Evolutionary conservation across 495 filamentous ascomycete species (phyloP), one percentile per base, ranked within the genome.

Genomic region (Penicillium goetzii): DNA sequence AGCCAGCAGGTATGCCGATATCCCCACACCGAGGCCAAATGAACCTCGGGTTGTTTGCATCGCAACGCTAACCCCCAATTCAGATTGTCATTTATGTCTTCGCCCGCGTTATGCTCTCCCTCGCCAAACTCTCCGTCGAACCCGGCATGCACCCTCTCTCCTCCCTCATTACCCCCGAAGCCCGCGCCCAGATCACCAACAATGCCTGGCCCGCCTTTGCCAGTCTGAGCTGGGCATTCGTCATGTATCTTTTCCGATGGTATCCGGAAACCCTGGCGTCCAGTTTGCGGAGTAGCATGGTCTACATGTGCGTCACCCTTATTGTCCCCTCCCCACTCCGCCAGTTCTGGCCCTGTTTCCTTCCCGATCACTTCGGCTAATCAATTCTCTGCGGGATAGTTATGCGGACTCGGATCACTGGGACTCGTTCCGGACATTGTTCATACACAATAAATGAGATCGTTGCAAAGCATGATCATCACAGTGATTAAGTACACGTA

Each of bases 11-110:
- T 83, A 75, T 59, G 74, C 52, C 33, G 4, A 41, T 25, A 54
- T 50, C 49, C 40, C 30, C 45, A 52, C 30, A 43, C 33, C 36
- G 28, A 57, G 32, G 41, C 28, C 28, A n/a, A 59, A 47, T 15
- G n/a, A 21, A 28, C 41, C 25, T 54, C 32, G 26, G 43, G 47
- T 28, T n/a, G 11, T 33, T 23, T 23, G 7, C 21, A 7, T 56
- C 23, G 3, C 40, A 23, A 17, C 14, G 21, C 25, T 43, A 53
- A 23, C 15, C 62, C 50, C 15, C 5, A 12, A 33, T 19, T 32
- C 26, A 81, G 77, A 98, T 99, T 75, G 92, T 97, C 68, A 90
- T 97, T 66, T 99, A 98, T 79, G 89, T 99, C 57, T 98, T 98
- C 72, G 95, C 93, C 34, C 88, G 95, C 55, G 95, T 97, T 17